A percentile compares a stretch with the other conserved stretches of the same genome.
Conservation (phyloP, 345 rosid genomes). For the Moricandia arvensis region DNA sequence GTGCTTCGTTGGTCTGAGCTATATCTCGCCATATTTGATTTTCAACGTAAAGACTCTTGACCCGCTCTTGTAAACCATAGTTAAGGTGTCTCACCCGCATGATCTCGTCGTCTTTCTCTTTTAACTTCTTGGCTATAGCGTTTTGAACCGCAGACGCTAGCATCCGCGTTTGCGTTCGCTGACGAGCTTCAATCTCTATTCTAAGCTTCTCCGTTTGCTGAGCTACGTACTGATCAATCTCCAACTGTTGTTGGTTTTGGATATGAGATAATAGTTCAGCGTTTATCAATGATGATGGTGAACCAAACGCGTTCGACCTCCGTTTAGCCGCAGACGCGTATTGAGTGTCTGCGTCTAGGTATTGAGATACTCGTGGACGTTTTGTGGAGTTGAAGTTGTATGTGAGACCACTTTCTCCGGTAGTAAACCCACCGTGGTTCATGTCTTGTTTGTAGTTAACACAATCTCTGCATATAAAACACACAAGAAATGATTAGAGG, state of each 20-base stretch:
- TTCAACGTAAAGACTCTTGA: slow-evolving; percentile 50
- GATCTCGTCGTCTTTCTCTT: slow-evolving; percentile 70
- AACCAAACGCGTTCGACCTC: slow-evolving; percentile 32
- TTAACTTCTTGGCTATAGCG: slow-evolving; percentile 42
- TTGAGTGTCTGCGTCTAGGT: slow-evolving; percentile 32
- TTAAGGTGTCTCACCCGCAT: slow-evolving; percentile 50
- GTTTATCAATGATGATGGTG: slow-evolving; percentile 29
- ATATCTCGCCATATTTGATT: slow-evolving; percentile 66
- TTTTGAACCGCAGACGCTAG: slow-evolving; percentile 47
- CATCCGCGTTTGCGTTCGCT: slow-evolving; percentile 58
- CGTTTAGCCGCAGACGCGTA: slow-evolving; percentile 35
- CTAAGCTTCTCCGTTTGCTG: slow-evolving; percentile 59
- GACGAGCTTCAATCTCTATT: slow-evolving; percentile 58
- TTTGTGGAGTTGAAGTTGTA: slow-evolving; percentile 48
- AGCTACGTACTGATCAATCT: slow-evolving; percentile 53
- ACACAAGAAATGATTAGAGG: background rate
- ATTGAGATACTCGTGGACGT: slow-evolving; percentile 44
- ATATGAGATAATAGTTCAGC: slow-evolving; percentile 44
- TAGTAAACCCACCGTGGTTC: slow-evolving; percentile 42
- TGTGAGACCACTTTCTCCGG: slow-evolving; percentile 50
- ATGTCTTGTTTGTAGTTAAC: slow-evolving; percentile 44
- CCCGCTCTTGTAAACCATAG: slow-evolving; percentile 65
- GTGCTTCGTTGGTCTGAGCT: slow-evolving; percentile 69
- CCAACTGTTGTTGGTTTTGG: slow-evolving; percentile 53
- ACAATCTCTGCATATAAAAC: slow-evolving; percentile 43